Evolutionary conservation across 1,284 basidiomycete species (phyloP), one percentile per base, ranked within the genome.

Genomic region (Fomitopsis schrenkii): DNA sequence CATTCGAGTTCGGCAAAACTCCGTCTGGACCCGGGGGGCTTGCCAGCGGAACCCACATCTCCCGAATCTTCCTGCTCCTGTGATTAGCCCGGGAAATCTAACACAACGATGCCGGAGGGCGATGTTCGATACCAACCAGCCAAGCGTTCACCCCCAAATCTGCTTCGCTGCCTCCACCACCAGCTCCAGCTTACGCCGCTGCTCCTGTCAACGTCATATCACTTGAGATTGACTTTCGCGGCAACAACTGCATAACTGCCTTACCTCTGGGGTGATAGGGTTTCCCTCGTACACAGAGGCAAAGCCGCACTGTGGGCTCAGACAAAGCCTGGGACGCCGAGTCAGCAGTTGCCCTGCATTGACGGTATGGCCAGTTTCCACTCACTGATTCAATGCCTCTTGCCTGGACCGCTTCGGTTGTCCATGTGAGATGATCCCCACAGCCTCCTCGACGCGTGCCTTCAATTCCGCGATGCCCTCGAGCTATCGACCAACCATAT

Each of bases 261-360:
- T 14, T 46, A 86, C 83, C 73, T 85, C 79, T 68, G 83, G 80
- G 8, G 80, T 83, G 55, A 88, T 73, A 5, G 81, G 80, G 67
- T 88, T 89, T 0, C 87, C 88, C 64, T 88, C 83, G 68, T 83
- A 84, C 26, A 86, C 83, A 1, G 83, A 85, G 14, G 87, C 85
- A 69, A 91, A 91, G 5, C 90, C 90, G 64, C 90, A 92, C 71
- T 92, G 90, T 2, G 88, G 83, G 57, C 85, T 87, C 66, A 91
- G 83, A 58, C 80, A 83, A 19, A 92, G 75, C 67, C 85, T 88
- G 64, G 45, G 46, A 53, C 26, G 22, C 38, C 36, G 61, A n/a
- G 28, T 57, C 48, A 61, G 52, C 55, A 41, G 15, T 28, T 33
- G 30, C 19, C 44, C 57, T 44, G 46, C 50, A 0, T 19, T 17